These are phyloP conservation scores for Heritiera littoralis DNA, from an alignment of 345 rosid genomes.

Conservation along the genomic window DNA sequence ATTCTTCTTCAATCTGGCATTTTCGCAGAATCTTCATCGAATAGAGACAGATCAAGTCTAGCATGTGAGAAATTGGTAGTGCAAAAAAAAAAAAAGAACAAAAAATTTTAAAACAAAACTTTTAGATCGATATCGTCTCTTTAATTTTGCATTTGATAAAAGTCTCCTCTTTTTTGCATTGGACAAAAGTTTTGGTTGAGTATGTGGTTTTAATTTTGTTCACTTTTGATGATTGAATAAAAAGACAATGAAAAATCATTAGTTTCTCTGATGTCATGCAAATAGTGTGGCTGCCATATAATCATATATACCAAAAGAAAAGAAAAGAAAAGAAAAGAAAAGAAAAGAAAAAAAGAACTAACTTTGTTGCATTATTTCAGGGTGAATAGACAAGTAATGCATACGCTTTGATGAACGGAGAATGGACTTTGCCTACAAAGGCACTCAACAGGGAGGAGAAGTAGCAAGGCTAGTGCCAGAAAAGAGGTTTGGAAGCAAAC, in stretches of 20 bases:
- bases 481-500: background rate
- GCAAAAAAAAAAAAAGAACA: background rate
- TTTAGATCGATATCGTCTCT: background rate
- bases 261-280: slow-evolving; percentile 6
- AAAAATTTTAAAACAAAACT: too few species aligned
- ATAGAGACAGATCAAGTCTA: background rate
- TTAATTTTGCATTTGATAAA: too few species aligned
- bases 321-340: too few species aligned
- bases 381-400: slow-evolving; percentile 2
- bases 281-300: background rate
- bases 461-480: background rate
- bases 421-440: background rate
- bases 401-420: background rate
- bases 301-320: background rate
- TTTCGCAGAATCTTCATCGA: background rate
- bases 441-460: background rate
- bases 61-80: background rate
- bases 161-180: background rate
- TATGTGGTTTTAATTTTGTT: slow-evolving; percentile 11
- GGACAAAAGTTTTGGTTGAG: slow-evolving; percentile 6
- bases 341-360: background rate
- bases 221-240: background rate
- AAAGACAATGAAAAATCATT: background rate
- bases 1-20: background rate
- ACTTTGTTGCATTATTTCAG: background rate